Percentiles rank a stretch among this genome's conserved stretches.
These are phyloP conservation scores for Thalassia testudinum DNA, from an alignment of 116 monocot species.

Conservation along the genomic window DNA sequence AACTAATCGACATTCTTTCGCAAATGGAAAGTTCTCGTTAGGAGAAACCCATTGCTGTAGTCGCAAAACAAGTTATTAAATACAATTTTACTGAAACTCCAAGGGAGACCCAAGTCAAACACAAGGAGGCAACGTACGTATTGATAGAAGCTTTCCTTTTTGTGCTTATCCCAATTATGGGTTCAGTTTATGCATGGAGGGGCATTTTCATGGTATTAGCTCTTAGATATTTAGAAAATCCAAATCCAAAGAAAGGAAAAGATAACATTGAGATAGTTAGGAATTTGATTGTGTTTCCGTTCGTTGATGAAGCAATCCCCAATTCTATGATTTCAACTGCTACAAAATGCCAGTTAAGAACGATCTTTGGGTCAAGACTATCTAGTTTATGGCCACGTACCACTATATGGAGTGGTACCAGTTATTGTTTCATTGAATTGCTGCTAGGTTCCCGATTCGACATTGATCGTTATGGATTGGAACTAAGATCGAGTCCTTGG, in stretches of 20 bases:
- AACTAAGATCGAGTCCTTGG: neutral
- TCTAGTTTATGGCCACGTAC: neutral
- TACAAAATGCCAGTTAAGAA: too few species aligned
- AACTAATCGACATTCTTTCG: too few species aligned
- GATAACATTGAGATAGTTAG: neutral
- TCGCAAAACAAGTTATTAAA: too few species aligned
- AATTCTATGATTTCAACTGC: neutral
- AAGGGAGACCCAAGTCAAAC: too few species aligned
- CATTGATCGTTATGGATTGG: neutral
- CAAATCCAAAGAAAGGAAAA: neutral
- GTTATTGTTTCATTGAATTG: neutral
- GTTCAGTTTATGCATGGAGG: conserved; percentile 2
- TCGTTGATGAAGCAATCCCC: neutral
- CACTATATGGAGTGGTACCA: too few species aligned
- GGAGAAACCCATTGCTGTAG: too few species aligned
- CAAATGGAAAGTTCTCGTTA: too few species aligned
- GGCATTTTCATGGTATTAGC: neutral
- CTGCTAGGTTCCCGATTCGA: neutral
- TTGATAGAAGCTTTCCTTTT: conserved; percentile 4
- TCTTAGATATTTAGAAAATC: neutral
- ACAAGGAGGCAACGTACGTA: too few species aligned
- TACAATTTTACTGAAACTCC: too few species aligned
- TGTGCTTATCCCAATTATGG: conserved; percentile 3
- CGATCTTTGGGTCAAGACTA: neutral
- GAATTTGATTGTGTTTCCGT: neutral